Conservation (phyloP, 768 basidiomycete species). For the Mycena vitilis region DNA sequence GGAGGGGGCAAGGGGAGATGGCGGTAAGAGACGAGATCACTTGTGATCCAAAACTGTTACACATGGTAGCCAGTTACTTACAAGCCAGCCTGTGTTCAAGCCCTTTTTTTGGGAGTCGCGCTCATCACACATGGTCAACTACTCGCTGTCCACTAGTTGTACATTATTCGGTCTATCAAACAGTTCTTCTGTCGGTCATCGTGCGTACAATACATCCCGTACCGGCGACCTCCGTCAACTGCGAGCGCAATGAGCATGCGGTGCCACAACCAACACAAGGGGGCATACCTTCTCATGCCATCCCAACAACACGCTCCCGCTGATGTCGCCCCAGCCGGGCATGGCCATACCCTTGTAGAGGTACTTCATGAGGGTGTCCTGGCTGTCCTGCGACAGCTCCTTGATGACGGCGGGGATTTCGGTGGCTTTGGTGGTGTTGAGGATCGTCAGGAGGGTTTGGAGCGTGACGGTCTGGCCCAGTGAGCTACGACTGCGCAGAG, state of each 20-base stretch:
- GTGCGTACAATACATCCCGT: slow-evolving; percentile 96
- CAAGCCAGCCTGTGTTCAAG: too few relatives aligned
- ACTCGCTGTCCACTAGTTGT: too few relatives aligned
- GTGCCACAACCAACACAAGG: too few relatives aligned
- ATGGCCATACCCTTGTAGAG: slow-evolving; percentile 95
- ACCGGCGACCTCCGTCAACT: slow-evolving; percentile 95
- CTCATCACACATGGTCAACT: too few relatives aligned
- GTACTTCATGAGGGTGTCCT: slow-evolving; percentile 99
- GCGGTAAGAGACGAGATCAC: not conserved
- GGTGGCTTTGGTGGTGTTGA: slow-evolving; percentile 93
- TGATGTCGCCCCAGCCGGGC: slow-evolving; percentile 71
- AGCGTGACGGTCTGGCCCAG: slow-evolving; percentile 76
- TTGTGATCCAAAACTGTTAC: too few relatives aligned
- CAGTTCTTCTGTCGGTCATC: too few relatives aligned
- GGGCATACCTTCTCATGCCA: slow-evolving; percentile 99
- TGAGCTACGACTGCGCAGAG: slow-evolving; percentile 22
- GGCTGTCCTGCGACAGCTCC: slow-evolving; percentile 74
- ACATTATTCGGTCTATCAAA: too few relatives aligned
- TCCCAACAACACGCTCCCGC: slow-evolving; percentile 71
- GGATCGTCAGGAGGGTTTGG: slow-evolving; percentile 83
- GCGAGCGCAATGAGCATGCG: slow-evolving; percentile 10
- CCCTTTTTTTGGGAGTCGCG: too few relatives aligned
- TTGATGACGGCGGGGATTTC: slow-evolving; percentile 86
- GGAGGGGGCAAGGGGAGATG: slow-evolving; percentile 17
- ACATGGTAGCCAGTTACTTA: too few relatives aligned